Evolutionary conservation across 176 grass and related monocot species (phyloP).

Genomic region (Carex myosuroides): DNA sequence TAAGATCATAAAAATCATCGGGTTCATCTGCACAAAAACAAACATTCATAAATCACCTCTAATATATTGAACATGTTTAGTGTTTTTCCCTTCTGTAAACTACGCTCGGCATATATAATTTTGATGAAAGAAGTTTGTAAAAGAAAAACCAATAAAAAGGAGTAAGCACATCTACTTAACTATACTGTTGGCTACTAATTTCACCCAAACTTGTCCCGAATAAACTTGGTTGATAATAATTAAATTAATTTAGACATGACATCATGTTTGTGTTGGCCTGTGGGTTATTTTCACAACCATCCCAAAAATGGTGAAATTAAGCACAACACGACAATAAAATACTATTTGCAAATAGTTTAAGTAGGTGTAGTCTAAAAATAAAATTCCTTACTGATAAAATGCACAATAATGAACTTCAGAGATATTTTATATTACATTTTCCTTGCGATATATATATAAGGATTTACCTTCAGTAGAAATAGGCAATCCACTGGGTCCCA

Average conservation of each 20-base stretch:
- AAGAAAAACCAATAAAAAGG: neutral
- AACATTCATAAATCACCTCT: neutral
- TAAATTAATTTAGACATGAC: neutral
- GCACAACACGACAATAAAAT: neutral
- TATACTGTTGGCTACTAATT: conserved; percentile 6
- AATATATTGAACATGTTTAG: neutral
- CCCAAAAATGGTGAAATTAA: neutral
- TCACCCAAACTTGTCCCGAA: neutral
- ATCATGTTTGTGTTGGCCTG: neutral
- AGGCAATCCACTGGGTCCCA: conserved; percentile 35
- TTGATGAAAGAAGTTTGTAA: neutral
- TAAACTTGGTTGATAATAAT: neutral
- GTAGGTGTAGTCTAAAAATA: neutral
- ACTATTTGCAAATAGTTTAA: neutral
- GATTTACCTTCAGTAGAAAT: conserved; percentile 51
- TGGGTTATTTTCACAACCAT: neutral
- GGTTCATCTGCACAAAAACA: conserved; percentile 59
- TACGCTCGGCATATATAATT: neutral
- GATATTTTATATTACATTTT: neutral
- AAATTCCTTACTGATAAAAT: neutral
- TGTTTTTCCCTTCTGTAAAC: neutral
- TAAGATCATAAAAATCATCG: conserved; percentile 92
- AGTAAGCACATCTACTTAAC: neutral
- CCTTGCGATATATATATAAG: neutral
- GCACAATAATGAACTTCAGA: neutral